phyloP scores from a whole-genome alignment of 495 filamentous ascomycete genomes.

The Hypoxylon subgilvum region DNA sequence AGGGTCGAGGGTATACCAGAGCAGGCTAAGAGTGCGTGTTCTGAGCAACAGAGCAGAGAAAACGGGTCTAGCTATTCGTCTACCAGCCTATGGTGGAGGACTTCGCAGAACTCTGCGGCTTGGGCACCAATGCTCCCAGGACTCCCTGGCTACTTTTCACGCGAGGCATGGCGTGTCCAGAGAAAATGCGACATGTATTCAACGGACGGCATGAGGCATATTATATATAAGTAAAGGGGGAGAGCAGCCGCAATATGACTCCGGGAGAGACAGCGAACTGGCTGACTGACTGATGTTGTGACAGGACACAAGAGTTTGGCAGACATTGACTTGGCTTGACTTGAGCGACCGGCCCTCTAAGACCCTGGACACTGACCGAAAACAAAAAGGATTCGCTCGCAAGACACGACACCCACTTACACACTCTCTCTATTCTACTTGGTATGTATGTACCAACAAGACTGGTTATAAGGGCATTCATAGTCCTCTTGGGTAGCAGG shows the following conservation, averaged over 20 bases:
- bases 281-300: constrained; percentile 28
- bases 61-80: constrained; percentile 38
- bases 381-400: constrained; percentile 28
- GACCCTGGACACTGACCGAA: constrained; percentile 34
- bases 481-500: too few relatives aligned
- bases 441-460: too few relatives aligned
- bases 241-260: background rate
- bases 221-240: constrained; percentile 3
- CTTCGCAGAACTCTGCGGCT: constrained; percentile 43
- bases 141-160: constrained; percentile 45
- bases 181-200: constrained; percentile 39
- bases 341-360: constrained; percentile 31
- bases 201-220: constrained; percentile 35
- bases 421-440: too few relatives aligned
- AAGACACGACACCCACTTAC: background rate
- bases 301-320: constrained; percentile 18
- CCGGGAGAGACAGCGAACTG: constrained; percentile 19
- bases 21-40: constrained; percentile 37
- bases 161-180: constrained; percentile 38
- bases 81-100: constrained; percentile 44
- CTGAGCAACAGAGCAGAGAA: constrained; percentile 32
- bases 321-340: too few relatives aligned
- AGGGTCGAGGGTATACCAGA: constrained; percentile 26
- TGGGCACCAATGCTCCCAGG: constrained; percentile 59
- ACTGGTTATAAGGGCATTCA: too few relatives aligned